phyloP scores from a whole-genome alignment of 768 basidiomycete species.

The Mrakia frigida region DNA sequence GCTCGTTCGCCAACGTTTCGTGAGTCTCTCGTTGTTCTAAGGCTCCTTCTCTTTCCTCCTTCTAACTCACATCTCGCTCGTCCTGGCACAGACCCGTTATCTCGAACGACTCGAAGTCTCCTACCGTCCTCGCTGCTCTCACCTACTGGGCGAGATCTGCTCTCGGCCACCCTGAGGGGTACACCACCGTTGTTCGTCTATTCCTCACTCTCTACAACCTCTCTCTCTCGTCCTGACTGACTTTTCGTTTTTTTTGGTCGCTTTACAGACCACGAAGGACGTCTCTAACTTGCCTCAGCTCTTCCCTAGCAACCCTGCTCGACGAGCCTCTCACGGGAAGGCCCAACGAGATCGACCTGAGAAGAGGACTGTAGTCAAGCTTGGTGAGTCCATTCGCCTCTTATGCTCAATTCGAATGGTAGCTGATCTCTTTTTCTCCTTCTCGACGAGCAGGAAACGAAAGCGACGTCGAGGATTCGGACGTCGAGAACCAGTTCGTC shows the following conservation, averaged over 20 bases:
- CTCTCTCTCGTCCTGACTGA: neutral
- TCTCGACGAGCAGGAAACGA: slow-evolving; percentile 33
- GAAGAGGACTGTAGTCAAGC: slow-evolving; percentile 34
- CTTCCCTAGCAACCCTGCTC: slow-evolving; percentile 43
- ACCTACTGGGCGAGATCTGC: slow-evolving; percentile 43
- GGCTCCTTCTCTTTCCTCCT: neutral
- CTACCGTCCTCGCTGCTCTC: slow-evolving; percentile 40
- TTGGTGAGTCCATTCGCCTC: slow-evolving; percentile 23
- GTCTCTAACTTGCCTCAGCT: slow-evolving; percentile 31
- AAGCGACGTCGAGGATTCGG: slow-evolving; percentile 39
- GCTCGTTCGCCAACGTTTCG: slow-evolving; percentile 27
- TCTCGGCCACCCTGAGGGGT: slow-evolving; percentile 36
- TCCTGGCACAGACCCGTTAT: slow-evolving; percentile 36
- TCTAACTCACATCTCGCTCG: slow-evolving; percentile 32
- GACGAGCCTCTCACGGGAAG: slow-evolving; percentile 35
- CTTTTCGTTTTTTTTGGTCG: neutral
- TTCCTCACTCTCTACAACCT: neutral
- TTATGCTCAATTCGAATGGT: too few relatives aligned
- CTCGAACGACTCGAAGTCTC: slow-evolving; percentile 32
- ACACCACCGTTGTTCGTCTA: slow-evolving; percentile 28
- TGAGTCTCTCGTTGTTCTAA: neutral
- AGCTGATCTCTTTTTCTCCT: neutral
- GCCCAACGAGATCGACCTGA: slow-evolving; percentile 23
- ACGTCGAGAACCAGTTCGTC: slow-evolving; percentile 12
- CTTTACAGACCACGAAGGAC: slow-evolving; percentile 31